A percentile compares a stretch with the other conserved stretches of the same genome.
phyloP scores from a whole-genome alignment of 352 stramenopile genomes.

The Aphanomyces euteiches region DNA sequence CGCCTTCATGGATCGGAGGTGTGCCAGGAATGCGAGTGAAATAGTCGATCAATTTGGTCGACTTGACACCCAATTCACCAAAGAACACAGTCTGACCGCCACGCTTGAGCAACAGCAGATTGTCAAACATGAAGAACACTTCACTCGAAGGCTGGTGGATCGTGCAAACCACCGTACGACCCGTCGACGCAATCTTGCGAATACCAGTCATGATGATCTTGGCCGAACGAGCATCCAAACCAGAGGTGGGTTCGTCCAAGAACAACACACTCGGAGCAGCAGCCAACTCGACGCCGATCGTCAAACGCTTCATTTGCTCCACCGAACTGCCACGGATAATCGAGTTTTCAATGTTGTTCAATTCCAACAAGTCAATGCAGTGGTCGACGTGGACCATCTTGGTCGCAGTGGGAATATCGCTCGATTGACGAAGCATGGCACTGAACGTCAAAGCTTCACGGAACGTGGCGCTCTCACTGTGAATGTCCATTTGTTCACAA shows the following conservation, averaged over 20 bases:
- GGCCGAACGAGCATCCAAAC: neutral
- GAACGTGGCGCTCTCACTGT: slow-evolving; percentile 84
- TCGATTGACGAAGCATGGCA: slow-evolving; percentile 66
- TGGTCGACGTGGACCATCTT: slow-evolving; percentile 51
- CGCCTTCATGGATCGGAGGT: no score
- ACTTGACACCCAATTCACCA: no score
- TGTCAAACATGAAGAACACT: no score
- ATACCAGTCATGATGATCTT: slow-evolving; percentile 8
- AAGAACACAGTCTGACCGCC: no score
- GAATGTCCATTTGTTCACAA: slow-evolving; percentile 87
- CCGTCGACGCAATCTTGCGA: neutral
- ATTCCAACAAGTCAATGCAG: slow-evolving; percentile 50
- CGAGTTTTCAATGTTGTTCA: slow-evolving; percentile 46
- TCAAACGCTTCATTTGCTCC: slow-evolving; percentile 2
- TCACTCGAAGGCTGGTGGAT: no score
- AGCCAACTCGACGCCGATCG: neutral
- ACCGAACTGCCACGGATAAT: slow-evolving; percentile 44
- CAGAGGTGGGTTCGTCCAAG: neutral
- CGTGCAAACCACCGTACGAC: no score
- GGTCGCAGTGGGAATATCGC: slow-evolving; percentile 35
- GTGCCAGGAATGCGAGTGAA: no score
- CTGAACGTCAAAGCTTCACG: slow-evolving; percentile 88
- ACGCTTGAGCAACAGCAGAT: no score
- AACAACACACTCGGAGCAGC: neutral
- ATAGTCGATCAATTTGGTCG: no score